Evolutionary conservation across 495 filamentous ascomycete genomes (phyloP), one percentile per base, ranked within the genome.

Genomic region (Aspergillus taichungensis): DNA sequence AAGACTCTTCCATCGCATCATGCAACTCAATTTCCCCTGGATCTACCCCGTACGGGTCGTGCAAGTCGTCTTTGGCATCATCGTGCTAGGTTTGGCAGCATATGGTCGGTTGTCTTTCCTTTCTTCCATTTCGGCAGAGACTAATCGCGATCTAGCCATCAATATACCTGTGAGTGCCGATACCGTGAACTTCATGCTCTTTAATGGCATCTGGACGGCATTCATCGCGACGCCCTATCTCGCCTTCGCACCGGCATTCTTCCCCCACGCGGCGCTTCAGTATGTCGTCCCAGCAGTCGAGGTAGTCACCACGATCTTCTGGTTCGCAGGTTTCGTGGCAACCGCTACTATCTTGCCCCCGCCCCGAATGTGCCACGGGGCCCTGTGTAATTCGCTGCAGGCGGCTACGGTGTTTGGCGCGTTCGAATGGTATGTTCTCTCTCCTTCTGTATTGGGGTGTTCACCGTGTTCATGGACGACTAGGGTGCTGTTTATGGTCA

Each of bases 271-370:
- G 10, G 73, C 74, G 45, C 78, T 84, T 63, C 74, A 69, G n/a
- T 71, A 77, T 27, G 75, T 64, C 32, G 74, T 88, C 5, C 70
- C 85, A 7, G 79, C 53, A n/a, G 65, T 84, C 29, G 84, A 90
- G 49, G 64, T 66, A 36, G 37, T 91, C 9, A 89, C 87, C n/a
- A 82, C 79, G 71, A 73, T 90, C 32, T 89, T 91, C 71, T 94
- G 88, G 88, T 88, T 95, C 59, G 80, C 82, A 0, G 87, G 86
- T 24, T 84, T 84, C 48, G 80, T 94, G 57, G 85, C 85, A 0
- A 55, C 88, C 2, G 85, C 80, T 2, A 80, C 78, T 4, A 69
- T 72, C 45, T 59, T 85, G 36, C 74, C 71, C 12, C 57, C 73
- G 5, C 45, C 76, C 5, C 40, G 38, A 1, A 50, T 56, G 34